These are phyloP conservation scores for Vitis riparia DNA, from an alignment of 164 flowering plant species.

Conservation along the genomic window DNA sequence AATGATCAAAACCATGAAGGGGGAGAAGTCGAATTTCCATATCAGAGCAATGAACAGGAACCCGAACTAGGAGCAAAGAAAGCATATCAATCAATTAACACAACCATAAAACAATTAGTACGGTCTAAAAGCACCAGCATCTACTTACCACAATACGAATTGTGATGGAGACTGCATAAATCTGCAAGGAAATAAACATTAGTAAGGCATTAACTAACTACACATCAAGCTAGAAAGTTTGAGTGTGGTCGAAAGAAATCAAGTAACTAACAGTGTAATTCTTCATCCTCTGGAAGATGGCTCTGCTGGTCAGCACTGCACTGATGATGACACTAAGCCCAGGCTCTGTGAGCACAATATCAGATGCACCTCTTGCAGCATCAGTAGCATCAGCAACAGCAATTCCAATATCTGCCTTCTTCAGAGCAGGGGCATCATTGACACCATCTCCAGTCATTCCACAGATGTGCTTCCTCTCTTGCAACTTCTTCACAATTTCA, in stretches of 20 bases:
- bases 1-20: slow-evolving; percentile 96
- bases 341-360: slow-evolving; percentile 94
- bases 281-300: slow-evolving; percentile 98
- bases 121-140: not conserved
- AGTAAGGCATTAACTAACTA: not conserved
- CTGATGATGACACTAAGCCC: slow-evolving; percentile 96
- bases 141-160: slow-evolving; percentile 93
- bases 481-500: slow-evolving; percentile 78
- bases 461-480: slow-evolving; percentile 75
- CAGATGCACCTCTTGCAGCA: slow-evolving; percentile 97
- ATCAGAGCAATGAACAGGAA: slow-evolving; percentile 92
- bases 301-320: slow-evolving; percentile 95
- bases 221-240: not conserved
- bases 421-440: slow-evolving; percentile 78
- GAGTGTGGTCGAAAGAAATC: slow-evolving; percentile 1
- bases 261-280: slow-evolving; percentile 72
- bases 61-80: slow-evolving; percentile 51
- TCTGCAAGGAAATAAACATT: slow-evolving; percentile 46
- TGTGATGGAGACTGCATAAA: slow-evolving; percentile 93
- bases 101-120: not conserved
- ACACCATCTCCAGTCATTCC: slow-evolving; percentile 92
- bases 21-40: slow-evolving; percentile 92
- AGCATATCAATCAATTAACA: not conserved
- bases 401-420: slow-evolving; percentile 80
- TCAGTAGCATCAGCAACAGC: slow-evolving; percentile 91